Percentiles rank a stretch among this genome's conserved stretches.
These are phyloP conservation scores for Trichosporon coremiiforme DNA, from an alignment of 1,284 basidiomycete genomes.

Conservation along the genomic window DNA sequence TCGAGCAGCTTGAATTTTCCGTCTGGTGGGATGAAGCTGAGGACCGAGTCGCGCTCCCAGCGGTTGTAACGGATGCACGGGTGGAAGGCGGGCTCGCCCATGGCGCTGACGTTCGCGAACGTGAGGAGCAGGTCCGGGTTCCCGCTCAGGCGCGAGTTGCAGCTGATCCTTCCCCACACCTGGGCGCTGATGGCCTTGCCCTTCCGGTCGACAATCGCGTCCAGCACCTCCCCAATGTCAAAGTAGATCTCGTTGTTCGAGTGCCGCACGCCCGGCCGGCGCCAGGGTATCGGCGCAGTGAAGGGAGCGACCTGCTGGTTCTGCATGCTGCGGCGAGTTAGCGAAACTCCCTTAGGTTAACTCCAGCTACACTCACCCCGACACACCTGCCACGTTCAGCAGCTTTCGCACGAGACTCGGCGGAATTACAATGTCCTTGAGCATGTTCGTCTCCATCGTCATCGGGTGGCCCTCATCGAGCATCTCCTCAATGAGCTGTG, in stretches of 20 bases:
- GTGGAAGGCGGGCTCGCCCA: conserved; percentile 83
- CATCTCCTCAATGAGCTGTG: conserved; percentile 88
- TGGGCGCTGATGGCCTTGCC: conserved; percentile 72
- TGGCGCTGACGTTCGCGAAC: conserved; percentile 73
- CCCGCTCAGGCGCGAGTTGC: conserved; percentile 76
- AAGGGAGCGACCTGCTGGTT: conserved; percentile 67
- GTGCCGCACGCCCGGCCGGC: conserved; percentile 79
- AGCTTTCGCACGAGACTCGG: conserved; percentile 81
- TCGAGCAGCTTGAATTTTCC: conserved; percentile 84
- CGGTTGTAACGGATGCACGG: conserved; percentile 78
- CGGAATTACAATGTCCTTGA: conserved; percentile 88
- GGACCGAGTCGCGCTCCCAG: conserved; percentile 74
- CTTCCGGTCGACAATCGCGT: conserved; percentile 79
- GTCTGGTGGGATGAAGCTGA: conserved; percentile 94
- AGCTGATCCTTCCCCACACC: conserved; percentile 78
- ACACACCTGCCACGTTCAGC: conserved; percentile 65
- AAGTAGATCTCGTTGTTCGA: conserved; percentile 93
- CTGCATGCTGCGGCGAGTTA: conserved; percentile 47
- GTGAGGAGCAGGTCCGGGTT: conserved; percentile 83
- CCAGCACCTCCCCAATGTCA: conserved; percentile 82
- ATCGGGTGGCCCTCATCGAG: conserved; percentile 90
- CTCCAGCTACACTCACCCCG: conserved; percentile 53
- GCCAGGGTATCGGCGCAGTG: conserved; percentile 91
- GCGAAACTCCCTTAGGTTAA: too few relatives aligned
- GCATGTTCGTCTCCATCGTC: conserved; percentile 88